Conservation (phyloP, 768 basidiomycete genomes). For the Lactarius trivialis region DNA sequence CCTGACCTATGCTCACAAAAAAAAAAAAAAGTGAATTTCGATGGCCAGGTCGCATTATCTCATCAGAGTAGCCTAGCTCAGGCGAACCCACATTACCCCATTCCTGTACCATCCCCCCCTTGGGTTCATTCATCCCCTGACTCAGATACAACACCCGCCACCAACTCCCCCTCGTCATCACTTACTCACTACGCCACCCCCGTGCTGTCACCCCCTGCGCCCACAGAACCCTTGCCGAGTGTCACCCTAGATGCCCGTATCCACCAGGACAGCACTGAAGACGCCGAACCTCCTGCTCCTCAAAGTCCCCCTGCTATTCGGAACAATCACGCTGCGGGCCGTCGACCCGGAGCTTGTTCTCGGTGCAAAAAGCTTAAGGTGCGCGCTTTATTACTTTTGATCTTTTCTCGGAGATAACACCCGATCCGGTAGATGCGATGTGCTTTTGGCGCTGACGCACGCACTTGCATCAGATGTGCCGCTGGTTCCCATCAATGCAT, state of each 20-base stretch:
- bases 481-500: constrained; percentile 28
- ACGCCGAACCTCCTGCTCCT: background rate
- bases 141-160: constrained; percentile 9
- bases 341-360: constrained; percentile 26
- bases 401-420: background rate
- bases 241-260: background rate
- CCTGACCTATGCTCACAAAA: too few relatives aligned
- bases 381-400: background rate
- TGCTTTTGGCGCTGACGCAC: constrained; percentile 15
- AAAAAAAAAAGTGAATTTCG: background rate
- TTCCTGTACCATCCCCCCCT: constrained; percentile 9
- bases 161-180: constrained; percentile 6
- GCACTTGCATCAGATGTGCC: constrained; percentile 19
- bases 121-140: constrained; percentile 14
- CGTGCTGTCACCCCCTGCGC: background rate
- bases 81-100: constrained; percentile 4
- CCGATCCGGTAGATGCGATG: constrained; percentile 15
- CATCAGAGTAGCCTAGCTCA: constrained; percentile 9
- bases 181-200: background rate
- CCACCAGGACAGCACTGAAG: background rate
- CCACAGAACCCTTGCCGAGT: background rate
- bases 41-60: background rate
- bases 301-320: constrained; percentile 5
- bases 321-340: background rate
- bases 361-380: constrained; percentile 29